Percentiles rank a stretch among this genome's conserved stretches.
phyloP scores from a whole-genome alignment of 2,329 filamentous ascomycete species.

The Pseudovirgaria hyperparasitica region DNA sequence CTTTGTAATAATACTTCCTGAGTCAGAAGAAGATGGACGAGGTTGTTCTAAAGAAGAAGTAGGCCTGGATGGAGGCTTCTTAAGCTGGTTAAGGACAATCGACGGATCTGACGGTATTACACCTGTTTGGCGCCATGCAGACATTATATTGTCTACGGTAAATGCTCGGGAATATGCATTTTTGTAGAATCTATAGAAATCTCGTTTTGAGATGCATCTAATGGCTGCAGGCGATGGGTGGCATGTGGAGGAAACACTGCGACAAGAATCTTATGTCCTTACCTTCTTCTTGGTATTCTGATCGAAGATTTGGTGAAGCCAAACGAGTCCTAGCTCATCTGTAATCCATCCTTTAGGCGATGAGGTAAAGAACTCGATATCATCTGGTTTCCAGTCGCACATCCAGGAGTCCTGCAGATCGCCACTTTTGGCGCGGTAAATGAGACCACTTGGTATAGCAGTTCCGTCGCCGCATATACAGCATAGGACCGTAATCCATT shows the following conservation, averaged over 20 bases:
- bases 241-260: not conserved
- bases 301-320: constrained; percentile 6
- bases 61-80: too few relatives aligned
- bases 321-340: not conserved
- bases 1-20: too few relatives aligned
- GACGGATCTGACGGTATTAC: too few relatives aligned
- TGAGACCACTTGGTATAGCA: not conserved
- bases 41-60: too few relatives aligned
- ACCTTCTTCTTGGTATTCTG: constrained; percentile 3
- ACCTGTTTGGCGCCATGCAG: too few relatives aligned
- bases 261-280: constrained; percentile 1
- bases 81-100: too few relatives aligned
- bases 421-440: not conserved
- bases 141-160: too few relatives aligned
- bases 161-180: too few relatives aligned
- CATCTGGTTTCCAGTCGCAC: constrained; percentile 1
- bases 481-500: constrained; percentile 2
- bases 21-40: too few relatives aligned
- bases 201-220: too few relatives aligned
- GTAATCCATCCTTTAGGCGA: constrained; percentile 1
- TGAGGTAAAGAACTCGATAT: constrained; percentile 3
- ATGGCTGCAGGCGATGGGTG: constrained; percentile 5
- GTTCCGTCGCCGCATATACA: constrained; percentile 2
- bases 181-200: too few relatives aligned
- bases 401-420: not conserved